A percentile compares a stretch with the other conserved stretches of the same genome.
Conservation (phyloP, 1,139 yeast genomes). For the Pichia inconspicua region DNA sequence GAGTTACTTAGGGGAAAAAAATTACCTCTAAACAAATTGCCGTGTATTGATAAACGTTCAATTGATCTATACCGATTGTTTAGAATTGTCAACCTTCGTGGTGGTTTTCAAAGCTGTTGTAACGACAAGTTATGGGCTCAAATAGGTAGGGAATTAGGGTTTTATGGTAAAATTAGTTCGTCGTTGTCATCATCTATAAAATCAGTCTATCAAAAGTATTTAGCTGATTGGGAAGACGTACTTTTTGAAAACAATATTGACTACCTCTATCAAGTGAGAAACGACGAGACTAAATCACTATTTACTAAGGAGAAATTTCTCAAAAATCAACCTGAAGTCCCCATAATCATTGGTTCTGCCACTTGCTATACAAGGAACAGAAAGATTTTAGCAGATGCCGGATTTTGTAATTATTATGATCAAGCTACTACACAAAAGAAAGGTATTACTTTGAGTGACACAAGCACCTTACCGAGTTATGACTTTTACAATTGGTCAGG, state of each 20-base stretch:
- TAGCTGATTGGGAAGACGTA: conserved; percentile 21
- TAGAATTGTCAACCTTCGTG: conserved; percentile 45
- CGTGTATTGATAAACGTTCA: conserved; percentile 50
- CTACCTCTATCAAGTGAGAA: conserved; percentile 9
- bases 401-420: conserved; percentile 39
- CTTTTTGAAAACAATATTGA: conserved; percentile 1
- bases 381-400: conserved; percentile 39
- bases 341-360: conserved; percentile 35
- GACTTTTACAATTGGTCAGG: conserved; percentile 34
- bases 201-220: conserved; percentile 40
- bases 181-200: conserved; percentile 64
- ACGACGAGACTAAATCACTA: conserved; percentile 5
- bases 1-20: conserved; percentile 27
- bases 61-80: conserved; percentile 48
- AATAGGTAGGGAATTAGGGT: conserved; percentile 70
- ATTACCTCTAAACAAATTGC: conserved; percentile 29
- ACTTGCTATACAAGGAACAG: conserved; percentile 39
- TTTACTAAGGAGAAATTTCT: conserved; percentile 1
- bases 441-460: conserved; percentile 28
- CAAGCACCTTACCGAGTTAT: conserved; percentile 26
- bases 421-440: conserved; percentile 28
- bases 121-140: conserved; percentile 54
- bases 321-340: neutral
- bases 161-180: conserved; percentile 60
- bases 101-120: conserved; percentile 53